These are phyloP conservation scores for Penicillium frequentans DNA, from an alignment of 2,329 filamentous ascomycete species.

Conservation along the genomic window DNA sequence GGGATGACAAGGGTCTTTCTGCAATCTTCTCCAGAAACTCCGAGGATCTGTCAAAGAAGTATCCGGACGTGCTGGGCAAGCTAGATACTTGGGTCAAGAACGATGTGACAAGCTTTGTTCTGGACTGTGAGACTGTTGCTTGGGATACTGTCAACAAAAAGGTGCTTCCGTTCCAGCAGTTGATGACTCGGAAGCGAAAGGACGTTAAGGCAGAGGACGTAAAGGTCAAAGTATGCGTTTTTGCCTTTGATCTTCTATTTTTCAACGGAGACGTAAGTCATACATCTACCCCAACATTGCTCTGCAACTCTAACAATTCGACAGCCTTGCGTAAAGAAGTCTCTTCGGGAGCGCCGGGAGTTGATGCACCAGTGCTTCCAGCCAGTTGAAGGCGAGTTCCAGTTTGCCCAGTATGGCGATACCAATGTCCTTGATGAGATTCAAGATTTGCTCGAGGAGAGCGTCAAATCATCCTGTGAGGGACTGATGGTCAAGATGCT, in stretches of 20 bases:
- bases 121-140: slow-evolving; percentile 97
- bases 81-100: slow-evolving; percentile 85
- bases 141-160: slow-evolving; percentile 97
- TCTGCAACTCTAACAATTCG: background rate
- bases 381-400: slow-evolving; percentile 83
- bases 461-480: slow-evolving; percentile 93
- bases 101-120: slow-evolving; percentile 88
- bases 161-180: slow-evolving; percentile 91
- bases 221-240: slow-evolving; percentile 95
- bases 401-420: slow-evolving; percentile 83
- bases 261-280: slow-evolving; percentile 73
- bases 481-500: slow-evolving; percentile 99
- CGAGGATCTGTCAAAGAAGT: slow-evolving; percentile 95
- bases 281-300: background rate
- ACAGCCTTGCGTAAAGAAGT: slow-evolving; percentile 75
- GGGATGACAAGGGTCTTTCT: slow-evolving; percentile 69
- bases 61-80: slow-evolving; percentile 90
- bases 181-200: slow-evolving; percentile 98
- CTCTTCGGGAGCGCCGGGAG: slow-evolving; percentile 78
- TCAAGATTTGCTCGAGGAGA: slow-evolving; percentile 87
- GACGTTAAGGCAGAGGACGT: slow-evolving; percentile 95
- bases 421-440: slow-evolving; percentile 91
- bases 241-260: slow-evolving; percentile 92
- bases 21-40: slow-evolving; percentile 98
- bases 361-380: slow-evolving; percentile 72